Percentiles rank a stretch among this genome's conserved stretches.
Conservation (phyloP, 1,139 yeast species). For the Pichia sp. region DNA sequence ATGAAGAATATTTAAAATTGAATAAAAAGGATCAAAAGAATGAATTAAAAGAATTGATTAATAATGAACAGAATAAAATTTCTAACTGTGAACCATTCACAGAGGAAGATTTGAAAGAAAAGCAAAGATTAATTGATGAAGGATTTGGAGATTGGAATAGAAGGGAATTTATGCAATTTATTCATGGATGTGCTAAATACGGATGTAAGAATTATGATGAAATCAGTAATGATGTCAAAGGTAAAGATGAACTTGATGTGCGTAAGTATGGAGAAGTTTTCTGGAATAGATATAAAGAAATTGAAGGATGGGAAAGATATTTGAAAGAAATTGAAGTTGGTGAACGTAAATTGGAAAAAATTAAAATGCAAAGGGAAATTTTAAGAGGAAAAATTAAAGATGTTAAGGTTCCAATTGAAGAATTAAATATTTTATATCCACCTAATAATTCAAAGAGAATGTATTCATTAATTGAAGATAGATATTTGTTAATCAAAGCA, state of each 20-base stretch:
- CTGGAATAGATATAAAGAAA: conserved; percentile 65
- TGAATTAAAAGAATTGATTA: conserved; percentile 39
- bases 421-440: conserved; percentile 73
- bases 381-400: conserved; percentile 58
- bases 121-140: conserved; percentile 52
- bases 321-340: conserved; percentile 82
- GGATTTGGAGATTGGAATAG: conserved; percentile 82
- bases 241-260: conserved; percentile 66
- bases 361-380: conserved; percentile 59
- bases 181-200: conserved; percentile 72
- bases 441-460: conserved; percentile 87
- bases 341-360: conserved; percentile 67
- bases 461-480: conserved; percentile 80
- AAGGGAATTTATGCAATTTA: conserved; percentile 81
- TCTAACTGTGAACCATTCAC: conserved; percentile 68
- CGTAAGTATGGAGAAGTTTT: conserved; percentile 61
- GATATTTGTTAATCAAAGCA: conserved; percentile 68
- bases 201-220: conserved; percentile 61
- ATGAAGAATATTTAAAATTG: conserved; percentile 42
- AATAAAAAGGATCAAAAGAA: conserved; percentile 32
- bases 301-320: conserved; percentile 84
- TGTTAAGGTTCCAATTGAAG: conserved; percentile 66
- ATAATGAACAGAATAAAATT: conserved; percentile 57
- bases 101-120: conserved; percentile 63
- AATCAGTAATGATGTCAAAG: conserved; percentile 62